These are phyloP conservation scores for Chenopodium formosanum DNA, from an alignment of 148 eudicot species.

Conservation along the genomic window DNA sequence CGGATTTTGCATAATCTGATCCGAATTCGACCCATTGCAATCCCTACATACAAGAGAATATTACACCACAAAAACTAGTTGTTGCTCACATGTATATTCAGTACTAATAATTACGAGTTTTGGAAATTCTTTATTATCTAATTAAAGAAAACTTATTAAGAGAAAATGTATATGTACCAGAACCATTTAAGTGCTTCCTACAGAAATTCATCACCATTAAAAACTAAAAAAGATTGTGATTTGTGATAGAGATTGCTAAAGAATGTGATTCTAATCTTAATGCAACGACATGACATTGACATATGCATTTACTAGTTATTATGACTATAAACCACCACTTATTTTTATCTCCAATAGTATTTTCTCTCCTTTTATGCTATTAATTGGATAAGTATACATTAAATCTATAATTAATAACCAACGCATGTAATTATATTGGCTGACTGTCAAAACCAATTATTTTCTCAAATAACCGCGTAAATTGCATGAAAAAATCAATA, in stretches of 20 bases:
- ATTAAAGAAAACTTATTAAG: too few species aligned
- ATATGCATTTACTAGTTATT: not conserved
- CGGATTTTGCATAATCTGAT: too few species aligned
- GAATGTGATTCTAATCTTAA: conserved; percentile 24
- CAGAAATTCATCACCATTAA: not conserved
- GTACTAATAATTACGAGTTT: not conserved
- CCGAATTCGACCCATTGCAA: too few species aligned
- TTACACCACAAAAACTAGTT: not conserved
- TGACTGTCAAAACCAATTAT: too few species aligned
- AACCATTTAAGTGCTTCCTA: conserved; percentile 1
- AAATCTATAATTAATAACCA: too few species aligned
- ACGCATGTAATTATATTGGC: too few species aligned
- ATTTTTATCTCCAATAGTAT: not conserved
- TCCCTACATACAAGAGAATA: not conserved
- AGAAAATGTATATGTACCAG: not conserved
- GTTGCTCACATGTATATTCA: not conserved
- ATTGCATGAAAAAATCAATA: too few species aligned
- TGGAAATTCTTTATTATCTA: too few species aligned
- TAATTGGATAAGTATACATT: not conserved
- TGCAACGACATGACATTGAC: not conserved
- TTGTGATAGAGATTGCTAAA: not conserved
- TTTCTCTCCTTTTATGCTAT: not conserved
- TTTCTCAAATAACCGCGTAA: too few species aligned
- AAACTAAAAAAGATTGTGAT: not conserved
- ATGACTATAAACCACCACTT: not conserved